phyloP scores from a whole-genome alignment of 192 early-diverging fungal genomes.

The Phycomyces nitens region DNA sequence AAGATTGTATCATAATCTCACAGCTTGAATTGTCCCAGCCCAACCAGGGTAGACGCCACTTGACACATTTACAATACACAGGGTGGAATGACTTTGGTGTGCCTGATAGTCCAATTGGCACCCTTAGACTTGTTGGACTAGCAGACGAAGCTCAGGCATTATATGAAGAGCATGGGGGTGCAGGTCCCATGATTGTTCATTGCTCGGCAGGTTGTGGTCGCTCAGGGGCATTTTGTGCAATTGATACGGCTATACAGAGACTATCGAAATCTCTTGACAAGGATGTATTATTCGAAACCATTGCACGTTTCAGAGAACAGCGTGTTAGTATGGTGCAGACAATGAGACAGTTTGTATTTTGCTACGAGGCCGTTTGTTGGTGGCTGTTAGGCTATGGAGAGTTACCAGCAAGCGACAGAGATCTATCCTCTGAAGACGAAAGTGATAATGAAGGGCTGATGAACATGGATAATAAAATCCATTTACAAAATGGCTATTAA shows the following conservation, averaged over 20 bases:
- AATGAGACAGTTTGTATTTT: slow-evolving; percentile 75
- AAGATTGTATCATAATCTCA: slow-evolving; percentile 51
- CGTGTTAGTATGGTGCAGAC: slow-evolving; percentile 84
- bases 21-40: slow-evolving; percentile 42
- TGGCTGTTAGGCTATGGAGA: slow-evolving; percentile 31
- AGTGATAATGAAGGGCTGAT: background rate
- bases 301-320: slow-evolving; percentile 69
- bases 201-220: slow-evolving; percentile 74
- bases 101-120: slow-evolving; percentile 57
- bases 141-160: slow-evolving; percentile 29
- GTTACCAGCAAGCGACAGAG: background rate
- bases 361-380: slow-evolving; percentile 76
- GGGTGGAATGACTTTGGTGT: slow-evolving; percentile 85
- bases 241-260: slow-evolving; percentile 45
- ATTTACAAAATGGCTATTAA: no score
- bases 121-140: slow-evolving; percentile 54
- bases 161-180: slow-evolving; percentile 1
- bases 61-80: slow-evolving; percentile 81
- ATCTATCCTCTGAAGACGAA: background rate
- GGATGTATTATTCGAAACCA: slow-evolving; percentile 61
- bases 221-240: slow-evolving; percentile 65
- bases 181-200: slow-evolving; percentile 65
- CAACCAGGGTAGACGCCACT: slow-evolving; percentile 6
- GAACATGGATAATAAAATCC: no score
- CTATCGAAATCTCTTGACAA: slow-evolving; percentile 18